Evolutionary conservation across 176 grass and related monocot genomes (phyloP).

Genomic region (Guadua angustifolia): DNA sequence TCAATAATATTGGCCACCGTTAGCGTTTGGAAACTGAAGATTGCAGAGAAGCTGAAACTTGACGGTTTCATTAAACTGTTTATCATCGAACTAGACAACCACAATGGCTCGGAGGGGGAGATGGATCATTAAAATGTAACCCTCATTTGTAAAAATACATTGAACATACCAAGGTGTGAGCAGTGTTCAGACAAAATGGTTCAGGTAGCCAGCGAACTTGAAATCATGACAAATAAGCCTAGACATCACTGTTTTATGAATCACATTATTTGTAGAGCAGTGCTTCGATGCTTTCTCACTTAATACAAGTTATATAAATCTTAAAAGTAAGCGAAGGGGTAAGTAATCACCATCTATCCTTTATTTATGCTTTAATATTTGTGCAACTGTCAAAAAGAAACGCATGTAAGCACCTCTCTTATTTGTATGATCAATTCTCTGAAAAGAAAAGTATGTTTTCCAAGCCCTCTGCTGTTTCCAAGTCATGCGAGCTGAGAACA

Average conservation of each 20-base stretch:
- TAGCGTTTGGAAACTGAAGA: not conserved
- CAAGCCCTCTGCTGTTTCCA: not conserved
- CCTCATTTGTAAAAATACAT: not conserved
- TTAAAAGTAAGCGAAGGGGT: too few species aligned
- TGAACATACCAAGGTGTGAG: not conserved
- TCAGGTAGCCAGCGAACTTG: not conserved
- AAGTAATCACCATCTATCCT: too few species aligned
- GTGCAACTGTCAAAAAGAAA: too few species aligned
- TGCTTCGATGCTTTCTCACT: too few species aligned
- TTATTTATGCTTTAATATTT: too few species aligned
- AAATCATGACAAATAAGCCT: not conserved
- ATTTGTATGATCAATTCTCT: slow-evolving; percentile 26
- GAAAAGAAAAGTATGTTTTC: not conserved
- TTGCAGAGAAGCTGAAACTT: slow-evolving; percentile 6
- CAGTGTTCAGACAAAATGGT: not conserved
- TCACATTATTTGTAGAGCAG: slow-evolving; percentile 38
- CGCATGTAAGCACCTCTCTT: too few species aligned
- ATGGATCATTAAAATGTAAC: not conserved
- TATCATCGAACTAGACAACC: not conserved
- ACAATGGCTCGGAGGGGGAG: not conserved
- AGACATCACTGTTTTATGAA: slow-evolving; percentile 22
- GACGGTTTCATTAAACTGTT: slow-evolving; percentile 34
- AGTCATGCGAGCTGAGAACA: not conserved
- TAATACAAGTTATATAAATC: too few species aligned
- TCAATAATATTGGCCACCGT: not conserved